A percentile compares a stretch with the other conserved stretches of the same genome.
These are phyloP conservation scores for Zoysia pacifica DNA, from an alignment of 176 grass and related monocot species.

Conservation along the genomic window DNA sequence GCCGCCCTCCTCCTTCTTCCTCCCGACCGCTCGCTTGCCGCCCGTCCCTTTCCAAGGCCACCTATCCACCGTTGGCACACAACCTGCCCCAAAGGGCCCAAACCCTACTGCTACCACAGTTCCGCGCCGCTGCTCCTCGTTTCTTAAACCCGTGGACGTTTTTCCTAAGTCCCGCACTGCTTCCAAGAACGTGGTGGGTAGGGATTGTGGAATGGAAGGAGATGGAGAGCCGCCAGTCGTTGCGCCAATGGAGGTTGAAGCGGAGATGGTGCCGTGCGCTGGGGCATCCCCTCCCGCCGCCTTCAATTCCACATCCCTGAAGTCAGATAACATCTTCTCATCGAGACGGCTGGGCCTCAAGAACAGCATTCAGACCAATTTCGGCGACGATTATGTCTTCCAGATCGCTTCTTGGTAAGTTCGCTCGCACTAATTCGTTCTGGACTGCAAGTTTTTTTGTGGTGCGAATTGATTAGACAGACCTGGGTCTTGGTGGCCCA, in stretches of 20 bases:
- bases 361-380: slow-evolving; percentile 89
- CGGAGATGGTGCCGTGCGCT: neutral
- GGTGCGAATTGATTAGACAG: neutral
- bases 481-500: neutral
- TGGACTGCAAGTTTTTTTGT: neutral
- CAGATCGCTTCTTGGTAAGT: slow-evolving; percentile 83
- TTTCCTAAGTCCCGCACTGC: neutral
- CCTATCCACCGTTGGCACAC: no score
- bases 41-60: no score
- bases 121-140: neutral
- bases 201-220: slow-evolving; percentile 35
- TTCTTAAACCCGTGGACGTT: neutral
- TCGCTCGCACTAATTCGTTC: neutral
- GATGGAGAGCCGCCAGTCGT: neutral
- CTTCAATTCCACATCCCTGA: neutral
- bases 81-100: no score
- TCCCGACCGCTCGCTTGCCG: no score
- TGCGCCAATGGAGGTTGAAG: slow-evolving; percentile 43
- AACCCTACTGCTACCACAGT: neutral
- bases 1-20: no score
- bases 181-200: neutral
- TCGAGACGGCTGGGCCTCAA: slow-evolving; percentile 56
- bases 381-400: slow-evolving; percentile 90
- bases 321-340: neutral
- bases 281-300: neutral